These are phyloP conservation scores for Talaromyces borbonicus DNA, from an alignment of 495 filamentous ascomycete genomes.

Conservation along the genomic window DNA sequence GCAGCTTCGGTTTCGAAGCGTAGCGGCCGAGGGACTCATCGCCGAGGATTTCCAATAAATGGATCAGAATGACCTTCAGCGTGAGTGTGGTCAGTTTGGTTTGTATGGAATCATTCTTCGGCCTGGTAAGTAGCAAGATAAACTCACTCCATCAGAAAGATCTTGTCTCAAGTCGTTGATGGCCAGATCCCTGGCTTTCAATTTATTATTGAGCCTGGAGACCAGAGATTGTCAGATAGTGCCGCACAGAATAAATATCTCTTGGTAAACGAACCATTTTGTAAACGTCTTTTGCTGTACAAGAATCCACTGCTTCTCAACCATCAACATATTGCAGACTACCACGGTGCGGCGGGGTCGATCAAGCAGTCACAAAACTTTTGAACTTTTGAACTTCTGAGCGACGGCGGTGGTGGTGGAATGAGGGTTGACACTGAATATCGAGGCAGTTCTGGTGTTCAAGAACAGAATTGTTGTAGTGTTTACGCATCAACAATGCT, in stretches of 20 bases:
- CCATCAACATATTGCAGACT: constrained; percentile 44
- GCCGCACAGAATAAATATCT: background rate
- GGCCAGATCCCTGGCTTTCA: constrained; percentile 60
- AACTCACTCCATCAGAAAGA: constrained; percentile 82
- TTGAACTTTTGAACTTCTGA: too few relatives aligned
- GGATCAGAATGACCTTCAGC: constrained; percentile 77
- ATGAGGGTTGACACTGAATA: too few relatives aligned
- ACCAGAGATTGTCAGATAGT: background rate
- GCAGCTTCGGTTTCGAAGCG: constrained; percentile 87
- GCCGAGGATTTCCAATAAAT: constrained; percentile 91
- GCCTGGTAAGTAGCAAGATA: background rate
- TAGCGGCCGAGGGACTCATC: constrained; percentile 91
- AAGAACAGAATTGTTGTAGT: too few relatives aligned
- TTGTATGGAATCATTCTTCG: too few relatives aligned
- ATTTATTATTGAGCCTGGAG: constrained; percentile 88
- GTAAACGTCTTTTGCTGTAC: constrained; percentile 99
- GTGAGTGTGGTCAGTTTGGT: too few relatives aligned
- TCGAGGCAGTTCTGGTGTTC: background rate
- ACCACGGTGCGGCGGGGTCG: background rate
- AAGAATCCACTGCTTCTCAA: constrained; percentile 87
- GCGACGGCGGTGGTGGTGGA: too few relatives aligned
- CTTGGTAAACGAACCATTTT: constrained; percentile 67
- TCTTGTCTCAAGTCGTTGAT: constrained; percentile 81
- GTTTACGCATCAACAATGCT: too few relatives aligned
- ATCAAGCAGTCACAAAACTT: background rate